Conservation (phyloP, 345 rosid species). For the Chamaenerion angustifolium region DNA sequence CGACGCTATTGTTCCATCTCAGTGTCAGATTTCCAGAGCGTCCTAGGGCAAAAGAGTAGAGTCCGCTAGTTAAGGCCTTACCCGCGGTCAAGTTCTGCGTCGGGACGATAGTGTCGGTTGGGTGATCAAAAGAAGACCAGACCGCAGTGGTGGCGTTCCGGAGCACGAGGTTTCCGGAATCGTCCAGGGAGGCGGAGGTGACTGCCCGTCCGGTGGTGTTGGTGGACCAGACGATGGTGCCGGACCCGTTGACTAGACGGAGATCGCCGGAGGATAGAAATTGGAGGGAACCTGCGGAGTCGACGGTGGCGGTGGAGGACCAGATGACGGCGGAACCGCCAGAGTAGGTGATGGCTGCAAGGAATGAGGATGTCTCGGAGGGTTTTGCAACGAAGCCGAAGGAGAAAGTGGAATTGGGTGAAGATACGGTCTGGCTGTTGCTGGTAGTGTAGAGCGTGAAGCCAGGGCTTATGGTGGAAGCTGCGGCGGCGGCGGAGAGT, state of each 20-base stretch:
- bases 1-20: slow-evolving; percentile 31
- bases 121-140: slow-evolving; percentile 54
- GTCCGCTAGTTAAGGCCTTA: slow-evolving; percentile 24
- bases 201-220: slow-evolving; percentile 27
- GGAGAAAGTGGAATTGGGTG: slow-evolving; percentile 25
- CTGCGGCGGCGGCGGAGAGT: slow-evolving; percentile 15
- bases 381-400: slow-evolving; percentile 25
- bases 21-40: slow-evolving; percentile 32
- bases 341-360: slow-evolving; percentile 32
- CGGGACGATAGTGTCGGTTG: slow-evolving; percentile 39
- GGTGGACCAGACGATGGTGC: slow-evolving; percentile 42
- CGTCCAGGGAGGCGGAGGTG: slow-evolving; percentile 34
- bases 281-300: slow-evolving; percentile 31
- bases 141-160: slow-evolving; percentile 9
- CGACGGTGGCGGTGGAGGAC: slow-evolving; percentile 30
- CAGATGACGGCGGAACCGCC: slow-evolving; percentile 29
- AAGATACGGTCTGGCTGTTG: slow-evolving; percentile 20
- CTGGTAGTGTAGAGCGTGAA: no score
- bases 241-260: slow-evolving; percentile 49
- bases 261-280: slow-evolving; percentile 38
- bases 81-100: slow-evolving; percentile 28
- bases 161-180: slow-evolving; percentile 38
- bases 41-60: slow-evolving; percentile 31
- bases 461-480: slow-evolving; percentile 12
- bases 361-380: slow-evolving; percentile 15